Evolutionary conservation across 2,329 filamentous ascomycete species (phyloP).

Genomic region (Colletotrichum sp.): DNA sequence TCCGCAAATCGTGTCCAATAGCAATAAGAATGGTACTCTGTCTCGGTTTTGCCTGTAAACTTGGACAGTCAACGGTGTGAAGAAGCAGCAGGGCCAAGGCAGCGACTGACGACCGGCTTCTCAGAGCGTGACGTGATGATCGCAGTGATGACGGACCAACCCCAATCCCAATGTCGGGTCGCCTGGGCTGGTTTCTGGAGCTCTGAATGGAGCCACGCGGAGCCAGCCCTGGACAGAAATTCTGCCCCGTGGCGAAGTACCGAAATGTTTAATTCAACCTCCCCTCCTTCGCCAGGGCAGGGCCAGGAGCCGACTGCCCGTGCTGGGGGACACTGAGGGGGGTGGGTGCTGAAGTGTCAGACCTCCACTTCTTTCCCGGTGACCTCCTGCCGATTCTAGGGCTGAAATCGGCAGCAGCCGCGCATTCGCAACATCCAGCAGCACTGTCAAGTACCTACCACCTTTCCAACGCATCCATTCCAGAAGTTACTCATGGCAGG

Average conservation of each 20-base stretch:
- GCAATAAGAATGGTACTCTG: neutral
- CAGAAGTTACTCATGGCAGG: no score
- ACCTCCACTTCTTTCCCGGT: neutral
- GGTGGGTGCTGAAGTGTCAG: neutral
- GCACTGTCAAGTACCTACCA: no score
- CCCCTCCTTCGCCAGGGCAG: neutral
- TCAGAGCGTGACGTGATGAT: neutral
- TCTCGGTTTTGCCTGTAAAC: neutral
- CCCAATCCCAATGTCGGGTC: neutral
- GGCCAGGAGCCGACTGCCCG: no score
- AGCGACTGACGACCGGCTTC: fast-evolving
- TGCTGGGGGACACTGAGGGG: no score
- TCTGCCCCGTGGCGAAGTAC: neutral
- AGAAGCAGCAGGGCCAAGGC: neutral
- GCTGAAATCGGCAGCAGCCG: neutral
- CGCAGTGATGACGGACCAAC: neutral
- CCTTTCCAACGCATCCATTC: no score
- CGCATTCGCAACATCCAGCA: neutral
- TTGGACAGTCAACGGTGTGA: neutral
- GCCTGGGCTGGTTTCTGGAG: no score
- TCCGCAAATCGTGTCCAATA: neutral
- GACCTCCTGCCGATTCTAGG: neutral
- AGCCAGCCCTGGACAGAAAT: neutral
- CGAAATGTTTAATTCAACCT: neutral
- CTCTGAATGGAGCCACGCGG: neutral